A percentile compares a stretch with the other conserved stretches of the same genome.
Evolutionary conservation across 1,284 basidiomycete genomes (phyloP).

Genomic region (Retiboletus flavoniger): DNA sequence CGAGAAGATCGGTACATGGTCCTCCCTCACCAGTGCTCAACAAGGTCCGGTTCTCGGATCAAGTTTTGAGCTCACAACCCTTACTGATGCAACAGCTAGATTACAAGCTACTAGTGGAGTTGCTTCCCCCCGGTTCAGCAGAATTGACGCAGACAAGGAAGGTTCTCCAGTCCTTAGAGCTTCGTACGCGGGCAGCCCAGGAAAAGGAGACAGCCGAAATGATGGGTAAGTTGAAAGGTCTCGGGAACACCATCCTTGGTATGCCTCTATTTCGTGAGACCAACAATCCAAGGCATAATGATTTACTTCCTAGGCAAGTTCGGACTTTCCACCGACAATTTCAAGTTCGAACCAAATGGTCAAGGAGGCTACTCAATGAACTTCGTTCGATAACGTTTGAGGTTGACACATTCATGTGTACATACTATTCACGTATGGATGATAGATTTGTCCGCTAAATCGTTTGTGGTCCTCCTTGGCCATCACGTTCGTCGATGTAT

Average conservation of each 20-base stretch:
- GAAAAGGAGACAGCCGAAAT: slow-evolving; percentile 91
- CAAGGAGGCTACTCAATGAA: slow-evolving; percentile 94
- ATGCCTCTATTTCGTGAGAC: slow-evolving; percentile 23
- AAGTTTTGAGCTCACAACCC: background rate
- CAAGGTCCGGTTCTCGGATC: slow-evolving; percentile 57
- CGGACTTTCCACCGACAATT: slow-evolving; percentile 88
- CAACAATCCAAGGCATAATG: background rate
- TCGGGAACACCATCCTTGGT: slow-evolving; percentile 93
- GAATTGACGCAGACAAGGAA: slow-evolving; percentile 50
- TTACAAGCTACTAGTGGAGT: slow-evolving; percentile 65
- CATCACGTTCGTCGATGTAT: slow-evolving; percentile 40
- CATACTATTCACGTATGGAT: slow-evolving; percentile 1
- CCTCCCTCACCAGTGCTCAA: slow-evolving; percentile 76
- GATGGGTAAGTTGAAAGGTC: slow-evolving; percentile 87
- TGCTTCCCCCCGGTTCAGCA: slow-evolving; percentile 59
- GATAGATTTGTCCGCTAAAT: slow-evolving; percentile 1
- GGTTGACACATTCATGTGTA: background rate
- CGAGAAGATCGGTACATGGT: slow-evolving; percentile 79
- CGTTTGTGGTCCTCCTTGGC: background rate
- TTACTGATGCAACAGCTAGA: slow-evolving; percentile 51
- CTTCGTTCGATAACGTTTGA: slow-evolving; percentile 53
- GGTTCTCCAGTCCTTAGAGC: slow-evolving; percentile 57
- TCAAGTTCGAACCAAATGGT: slow-evolving; percentile 90
- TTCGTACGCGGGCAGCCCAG: slow-evolving; percentile 71
- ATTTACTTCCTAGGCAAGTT: slow-evolving; percentile 61